Base-by-base conservation (phyloP, 208 protist genomes). In the Angomonas desouzai region DNA sequence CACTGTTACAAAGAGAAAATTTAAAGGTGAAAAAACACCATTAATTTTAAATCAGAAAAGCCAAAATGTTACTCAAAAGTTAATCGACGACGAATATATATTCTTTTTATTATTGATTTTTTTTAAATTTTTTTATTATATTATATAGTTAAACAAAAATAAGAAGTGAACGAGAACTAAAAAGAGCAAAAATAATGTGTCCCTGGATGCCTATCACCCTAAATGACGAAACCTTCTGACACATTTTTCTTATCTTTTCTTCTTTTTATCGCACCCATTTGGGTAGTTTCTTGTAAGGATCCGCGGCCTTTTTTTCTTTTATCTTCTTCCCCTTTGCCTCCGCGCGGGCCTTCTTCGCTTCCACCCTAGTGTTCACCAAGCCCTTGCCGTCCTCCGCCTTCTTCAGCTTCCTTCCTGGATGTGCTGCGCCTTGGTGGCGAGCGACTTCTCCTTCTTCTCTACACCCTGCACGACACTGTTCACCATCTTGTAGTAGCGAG, bases 401-500 rank as follows among this genome's bases (percentile, higher is more conserved):
- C 1, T 75, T 62, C 34, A 90, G 73, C 48, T 86, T 27, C 86
- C 86, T 18, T 92, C 70, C 48, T 32, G 59, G 13, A 96, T 57
- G 66, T 93, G 85, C 72, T 93, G 70, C 53, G 86, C 86, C 80
- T 94, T 94, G 32, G 68, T 58, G 58, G 77, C 68, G 30, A 96
- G 83, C 48, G 79, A 62, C 27, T 55, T 69, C 22, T 73, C 72
- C 66, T 87, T 89, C 82, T 81, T 78, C 51, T 69, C 72, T 27
- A 57, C 64, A 28, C 79, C 77, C 51, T 83, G 72, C 25, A 91
- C 89, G 33, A 91, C 82, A 23, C 83, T 76, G 67, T 89, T 93
- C 45, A 92, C 85, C 86, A 93, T 92, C 76, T 92, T 92, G 75
- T 93, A 93, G 73, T 94, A 92, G 33, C 82, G 73, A 7, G 87